Evolutionary conservation across 176 grass and related monocot species (phyloP).

Genomic region (Aegilops tauschii): DNA sequence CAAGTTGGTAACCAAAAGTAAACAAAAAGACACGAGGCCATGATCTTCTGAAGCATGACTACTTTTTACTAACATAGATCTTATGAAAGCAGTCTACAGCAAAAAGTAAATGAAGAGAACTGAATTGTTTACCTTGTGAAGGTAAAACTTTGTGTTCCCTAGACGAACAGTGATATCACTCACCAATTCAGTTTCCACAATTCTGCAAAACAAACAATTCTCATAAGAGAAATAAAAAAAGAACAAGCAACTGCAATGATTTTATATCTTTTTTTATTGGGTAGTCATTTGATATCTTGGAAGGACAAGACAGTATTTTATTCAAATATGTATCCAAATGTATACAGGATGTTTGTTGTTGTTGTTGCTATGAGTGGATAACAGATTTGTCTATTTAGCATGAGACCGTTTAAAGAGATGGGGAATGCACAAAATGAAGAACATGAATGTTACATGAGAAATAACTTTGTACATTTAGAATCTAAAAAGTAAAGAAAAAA

Average conservation of each 20-base stretch:
- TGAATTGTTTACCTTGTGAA: slow-evolving; percentile 80
- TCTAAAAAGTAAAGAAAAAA: not conserved
- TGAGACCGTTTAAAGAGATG: not conserved
- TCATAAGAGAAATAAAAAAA: not conserved
- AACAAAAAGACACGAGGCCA: not conserved
- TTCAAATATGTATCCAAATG: not conserved
- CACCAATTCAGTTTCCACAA: slow-evolving; percentile 62
- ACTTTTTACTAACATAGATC: not conserved
- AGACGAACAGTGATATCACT: slow-evolving; percentile 74
- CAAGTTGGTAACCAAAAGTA: slow-evolving; percentile 9
- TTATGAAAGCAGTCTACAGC: not conserved
- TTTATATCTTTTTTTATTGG: not conserved
- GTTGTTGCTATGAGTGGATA: not conserved
- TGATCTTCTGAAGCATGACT: not conserved
- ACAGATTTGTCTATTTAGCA: not conserved
- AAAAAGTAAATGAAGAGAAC: not conserved
- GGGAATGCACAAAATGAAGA: not conserved
- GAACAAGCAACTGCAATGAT: not conserved
- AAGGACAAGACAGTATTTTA: not conserved
- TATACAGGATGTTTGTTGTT: not conserved
- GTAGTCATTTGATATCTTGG: slow-evolving; percentile 1
- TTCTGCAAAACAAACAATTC: slow-evolving; percentile 60
- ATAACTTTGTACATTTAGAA: not conserved
- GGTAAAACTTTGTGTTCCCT: slow-evolving; percentile 74
- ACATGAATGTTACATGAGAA: not conserved